Base-by-base conservation (phyloP, 176 grass and related monocot genomes). In the Avena atlantica region DNA sequence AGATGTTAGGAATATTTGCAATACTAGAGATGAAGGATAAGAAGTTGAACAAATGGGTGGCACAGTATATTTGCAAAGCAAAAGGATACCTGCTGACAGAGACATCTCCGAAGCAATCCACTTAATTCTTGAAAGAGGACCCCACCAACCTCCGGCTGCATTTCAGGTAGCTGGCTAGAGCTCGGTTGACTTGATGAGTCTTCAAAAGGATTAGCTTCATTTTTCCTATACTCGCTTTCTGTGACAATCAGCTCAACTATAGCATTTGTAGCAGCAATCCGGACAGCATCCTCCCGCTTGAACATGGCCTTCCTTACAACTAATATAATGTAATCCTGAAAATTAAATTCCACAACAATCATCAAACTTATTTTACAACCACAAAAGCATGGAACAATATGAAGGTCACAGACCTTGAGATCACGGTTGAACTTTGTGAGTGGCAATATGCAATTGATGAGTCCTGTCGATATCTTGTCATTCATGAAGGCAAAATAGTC, bases 241-340 rank as follows among this genome's bases (percentile, higher is more conserved):
- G 85, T 82, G 21, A 89, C 74, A 86, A 98, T 98, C 76, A 95
- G 66, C 69, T 98, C 88, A 63, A 92, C 68, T 55, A 98, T 88
- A 88, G 93, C 87, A 88, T 89, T 91, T 87, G 80, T 89, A 82
- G 95, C 91, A 61, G 95, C 88, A 56, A 95, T 79, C 12, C 91
- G 91, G 37, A 95, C 86, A 70, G 51, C 78, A 61, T 93, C 91
- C 80, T 93, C 93, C 86, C 89, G 87, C 76, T 93, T 95, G 81
- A 98, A 98, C 93, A 98, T 98, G 40, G 95, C 95, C 83, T 95
- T 98, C 75, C 95, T 91, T 82, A 87, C 88, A 73, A 98, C 95
- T 73, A 98, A 82, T 79, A 98, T 92, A 82, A 95, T 87, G 72
- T 98, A 98, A 92, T 98, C 89, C 93, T 98, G 87, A 90, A 75